A percentile compares a stretch with the other conserved stretches of the same genome.
These are phyloP conservation scores for Kwoniella bestiolae DNA, from an alignment of 768 basidiomycete genomes.

Conservation along the genomic window DNA sequence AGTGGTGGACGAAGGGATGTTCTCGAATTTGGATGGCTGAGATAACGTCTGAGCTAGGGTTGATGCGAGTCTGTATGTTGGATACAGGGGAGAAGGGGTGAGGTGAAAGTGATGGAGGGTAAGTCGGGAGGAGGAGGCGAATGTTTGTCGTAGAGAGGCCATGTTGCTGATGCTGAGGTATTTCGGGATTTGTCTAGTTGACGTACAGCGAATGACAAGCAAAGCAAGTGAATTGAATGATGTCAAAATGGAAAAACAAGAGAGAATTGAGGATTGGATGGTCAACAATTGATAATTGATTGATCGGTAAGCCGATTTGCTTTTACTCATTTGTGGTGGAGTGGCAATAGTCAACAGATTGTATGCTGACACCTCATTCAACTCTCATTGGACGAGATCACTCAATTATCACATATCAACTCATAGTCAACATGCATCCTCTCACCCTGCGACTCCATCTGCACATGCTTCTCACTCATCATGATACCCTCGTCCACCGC, in stretches of 20 bases:
- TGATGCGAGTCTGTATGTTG: conserved; percentile 10
- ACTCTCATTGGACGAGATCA: conserved; percentile 13
- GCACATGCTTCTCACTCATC: not conserved
- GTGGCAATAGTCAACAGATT: not conserved
- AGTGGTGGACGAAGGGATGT: conserved; percentile 22
- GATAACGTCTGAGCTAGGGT: conserved; percentile 15
- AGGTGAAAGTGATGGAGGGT: conserved; percentile 20
- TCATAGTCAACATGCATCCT: not conserved
- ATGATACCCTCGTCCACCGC: not conserved
- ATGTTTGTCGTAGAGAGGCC: conserved; percentile 18
- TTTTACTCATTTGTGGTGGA: conserved; percentile 1
- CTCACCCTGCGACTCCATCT: too few species aligned
- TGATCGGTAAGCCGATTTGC: conserved; percentile 21
- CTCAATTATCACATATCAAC: not conserved
- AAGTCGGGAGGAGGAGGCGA: conserved; percentile 28
- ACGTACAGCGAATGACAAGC: not conserved
- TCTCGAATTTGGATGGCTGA: conserved; percentile 22
- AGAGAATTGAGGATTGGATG: not conserved
- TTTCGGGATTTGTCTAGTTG: not conserved
- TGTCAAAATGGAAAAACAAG: not conserved
- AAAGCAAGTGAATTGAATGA: not conserved
- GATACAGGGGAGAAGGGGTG: not conserved
- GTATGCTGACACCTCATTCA: conserved; percentile 8
- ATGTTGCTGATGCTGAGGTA: not conserved
- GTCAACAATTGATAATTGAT: not conserved